Conservation (phyloP, 2,329 filamentous ascomycete genomes). For the Penicillium occitanis region DNA sequence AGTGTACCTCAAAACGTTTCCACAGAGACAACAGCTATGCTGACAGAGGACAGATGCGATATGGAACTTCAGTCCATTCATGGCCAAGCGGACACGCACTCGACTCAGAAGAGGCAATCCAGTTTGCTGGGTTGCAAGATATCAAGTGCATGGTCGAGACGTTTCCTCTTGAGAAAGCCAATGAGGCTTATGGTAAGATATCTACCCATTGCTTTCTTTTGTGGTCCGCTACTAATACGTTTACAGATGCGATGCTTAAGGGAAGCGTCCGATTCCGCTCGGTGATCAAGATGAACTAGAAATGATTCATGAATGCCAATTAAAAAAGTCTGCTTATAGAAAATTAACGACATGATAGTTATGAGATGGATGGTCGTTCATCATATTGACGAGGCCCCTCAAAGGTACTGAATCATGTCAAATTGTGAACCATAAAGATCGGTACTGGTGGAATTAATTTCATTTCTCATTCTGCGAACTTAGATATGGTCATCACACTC, state of each 20-base stretch:
- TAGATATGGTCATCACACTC: background rate
- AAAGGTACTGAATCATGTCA: background rate
- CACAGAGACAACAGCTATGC: background rate
- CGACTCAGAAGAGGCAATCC: conserved; percentile 50
- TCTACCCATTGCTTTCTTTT: background rate
- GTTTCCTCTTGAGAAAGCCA: conserved; percentile 34
- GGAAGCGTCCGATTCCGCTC: conserved; percentile 54
- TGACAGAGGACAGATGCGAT: conserved; percentile 40
- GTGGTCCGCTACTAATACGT: background rate
- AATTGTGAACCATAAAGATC: background rate
- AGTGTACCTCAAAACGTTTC: conserved; percentile 9
- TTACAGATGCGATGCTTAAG: conserved; percentile 49
- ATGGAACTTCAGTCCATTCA: conserved; percentile 50
- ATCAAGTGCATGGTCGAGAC: conserved; percentile 25
- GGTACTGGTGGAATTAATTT: background rate
- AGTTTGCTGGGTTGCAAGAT: conserved; percentile 24
- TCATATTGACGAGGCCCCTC: background rate
- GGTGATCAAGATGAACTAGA: conserved; percentile 49
- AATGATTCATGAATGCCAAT: background rate
- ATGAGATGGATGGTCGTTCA: background rate
- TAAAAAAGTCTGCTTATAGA: background rate
- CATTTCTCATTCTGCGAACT: background rate
- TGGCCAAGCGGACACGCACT: conserved; percentile 56
- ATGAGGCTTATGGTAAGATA: conserved; percentile 50
- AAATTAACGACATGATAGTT: background rate